Percentiles rank a stretch among this genome's conserved stretches.
phyloP scores from a whole-genome alignment of 192 early-diverging fungal genomes.

The Haplosporangium gracile region DNA sequence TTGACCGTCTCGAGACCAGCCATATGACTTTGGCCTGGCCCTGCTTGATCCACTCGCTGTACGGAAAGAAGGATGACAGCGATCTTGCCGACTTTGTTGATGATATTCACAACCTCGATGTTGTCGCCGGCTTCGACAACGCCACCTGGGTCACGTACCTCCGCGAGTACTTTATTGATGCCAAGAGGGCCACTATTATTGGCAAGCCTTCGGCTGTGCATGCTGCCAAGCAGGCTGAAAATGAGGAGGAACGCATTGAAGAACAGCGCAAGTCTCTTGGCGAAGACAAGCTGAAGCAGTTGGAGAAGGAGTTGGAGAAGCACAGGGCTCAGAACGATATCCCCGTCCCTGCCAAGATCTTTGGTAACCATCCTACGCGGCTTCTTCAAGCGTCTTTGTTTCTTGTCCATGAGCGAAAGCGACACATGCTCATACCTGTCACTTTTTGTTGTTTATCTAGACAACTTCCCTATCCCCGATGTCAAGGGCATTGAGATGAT shows the following conservation, averaged over 20 bases:
- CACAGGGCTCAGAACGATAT: slow-evolving; percentile 64
- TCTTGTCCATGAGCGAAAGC: background rate
- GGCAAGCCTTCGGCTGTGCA: slow-evolving; percentile 69
- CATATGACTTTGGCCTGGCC: slow-evolving; percentile 51
- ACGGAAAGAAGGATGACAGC: slow-evolving; percentile 63
- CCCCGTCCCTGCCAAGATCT: slow-evolving; percentile 66
- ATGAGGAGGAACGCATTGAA: slow-evolving; percentile 65
- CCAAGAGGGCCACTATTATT: slow-evolving; percentile 61
- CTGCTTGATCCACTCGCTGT: slow-evolving; percentile 63
- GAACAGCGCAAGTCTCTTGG: slow-evolving; percentile 63
- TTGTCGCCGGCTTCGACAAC: slow-evolving; percentile 56
- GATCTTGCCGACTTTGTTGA: slow-evolving; percentile 61
- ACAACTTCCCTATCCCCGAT: slow-evolving; percentile 65
- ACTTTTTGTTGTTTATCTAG: slow-evolving; percentile 6
- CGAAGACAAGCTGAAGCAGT: slow-evolving; percentile 57
- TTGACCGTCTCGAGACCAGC: slow-evolving; percentile 40
- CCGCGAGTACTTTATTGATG: slow-evolving; percentile 63
- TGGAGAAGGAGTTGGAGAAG: slow-evolving; percentile 62
- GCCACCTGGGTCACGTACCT: slow-evolving; percentile 63
- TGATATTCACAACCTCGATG: slow-evolving; percentile 59
- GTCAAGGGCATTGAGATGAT: slow-evolving; percentile 68
- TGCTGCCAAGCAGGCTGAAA: slow-evolving; percentile 61
- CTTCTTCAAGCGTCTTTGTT: too few species aligned
- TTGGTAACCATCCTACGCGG: slow-evolving; percentile 27
- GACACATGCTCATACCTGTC: background rate